phyloP scores from a whole-genome alignment of 257 asterid genomes.

The Solanum phureja region DNA sequence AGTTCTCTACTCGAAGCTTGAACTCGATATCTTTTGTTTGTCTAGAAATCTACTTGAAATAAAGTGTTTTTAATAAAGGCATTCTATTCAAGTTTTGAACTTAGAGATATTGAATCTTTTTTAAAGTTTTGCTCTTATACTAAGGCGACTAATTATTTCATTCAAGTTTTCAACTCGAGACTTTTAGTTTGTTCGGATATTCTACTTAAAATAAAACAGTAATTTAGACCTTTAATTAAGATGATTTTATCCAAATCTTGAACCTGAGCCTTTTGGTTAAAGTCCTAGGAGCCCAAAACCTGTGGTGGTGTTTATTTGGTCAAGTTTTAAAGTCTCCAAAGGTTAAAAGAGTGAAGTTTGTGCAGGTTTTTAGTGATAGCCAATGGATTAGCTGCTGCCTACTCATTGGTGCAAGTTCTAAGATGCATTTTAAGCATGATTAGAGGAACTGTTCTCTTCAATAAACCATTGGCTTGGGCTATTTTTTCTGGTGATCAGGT shows the following conservation, averaged over 20 bases:
- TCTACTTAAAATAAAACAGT: no score
- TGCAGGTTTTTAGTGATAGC: conserved; percentile 75
- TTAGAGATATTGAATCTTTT: background rate
- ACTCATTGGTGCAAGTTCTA: conserved; percentile 63
- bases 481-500: conserved; percentile 99
- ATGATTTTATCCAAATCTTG: background rate
- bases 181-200: background rate
- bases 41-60: background rate
- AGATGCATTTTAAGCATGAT: conserved; percentile 76
- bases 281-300: background rate
- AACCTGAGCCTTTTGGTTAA: background rate
- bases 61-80: background rate
- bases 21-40: rapidly evolving
- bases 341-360: background rate
- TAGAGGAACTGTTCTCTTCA: conserved; percentile 79
- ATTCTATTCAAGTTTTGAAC: background rate
- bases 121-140: no score
- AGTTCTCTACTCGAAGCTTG: background rate
- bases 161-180: rapidly evolving
- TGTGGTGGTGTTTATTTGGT: background rate
- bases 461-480: conserved; percentile 94
- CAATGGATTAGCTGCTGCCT: conserved; percentile 80
- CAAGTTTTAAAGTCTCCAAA: background rate
- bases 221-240: background rate
- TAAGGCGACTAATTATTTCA: background rate